These are phyloP conservation scores for Porcisia hertigi DNA, from an alignment of 208 protist species.

Conservation along the genomic window DNA sequence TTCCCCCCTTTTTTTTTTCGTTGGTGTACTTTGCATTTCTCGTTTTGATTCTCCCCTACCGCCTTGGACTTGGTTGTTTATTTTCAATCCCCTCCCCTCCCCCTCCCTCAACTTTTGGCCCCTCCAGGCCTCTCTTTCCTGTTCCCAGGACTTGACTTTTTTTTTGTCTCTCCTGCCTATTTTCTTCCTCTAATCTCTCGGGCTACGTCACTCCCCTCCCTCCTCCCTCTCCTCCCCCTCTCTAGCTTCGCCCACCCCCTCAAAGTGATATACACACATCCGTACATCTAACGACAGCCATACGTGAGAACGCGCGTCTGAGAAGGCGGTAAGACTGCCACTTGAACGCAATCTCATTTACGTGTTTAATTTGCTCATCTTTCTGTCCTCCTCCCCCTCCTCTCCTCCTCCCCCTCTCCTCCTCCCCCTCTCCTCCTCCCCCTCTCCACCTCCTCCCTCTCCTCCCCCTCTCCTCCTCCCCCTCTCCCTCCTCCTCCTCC, in stretches of 20 bases:
- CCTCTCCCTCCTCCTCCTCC: no score
- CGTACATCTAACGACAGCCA: no score
- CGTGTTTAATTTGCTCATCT: no score
- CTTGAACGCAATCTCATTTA: no score
- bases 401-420: neutral
- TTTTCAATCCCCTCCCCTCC: neutral
- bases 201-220: no score
- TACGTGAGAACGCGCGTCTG: no score
- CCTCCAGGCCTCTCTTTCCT: neutral
- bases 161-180: no score
- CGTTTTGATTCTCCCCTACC: neutral
- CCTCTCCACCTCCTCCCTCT: neutral
- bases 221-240: no score
- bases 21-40: neutral
- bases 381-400: neutral
- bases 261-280: no score
- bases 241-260: no score
- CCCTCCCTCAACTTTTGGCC: neutral
- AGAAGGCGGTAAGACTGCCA: no score
- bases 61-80: neutral
- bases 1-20: slow-evolving; percentile 3
- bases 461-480: neutral
- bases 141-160: neutral
- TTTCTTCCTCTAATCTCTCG: no score
- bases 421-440: neutral